Evolutionary conservation across 163 green algal genomes (phyloP), one percentile per base, ranked within the genome.

Genomic region (Prototheca stagnorum): DNA sequence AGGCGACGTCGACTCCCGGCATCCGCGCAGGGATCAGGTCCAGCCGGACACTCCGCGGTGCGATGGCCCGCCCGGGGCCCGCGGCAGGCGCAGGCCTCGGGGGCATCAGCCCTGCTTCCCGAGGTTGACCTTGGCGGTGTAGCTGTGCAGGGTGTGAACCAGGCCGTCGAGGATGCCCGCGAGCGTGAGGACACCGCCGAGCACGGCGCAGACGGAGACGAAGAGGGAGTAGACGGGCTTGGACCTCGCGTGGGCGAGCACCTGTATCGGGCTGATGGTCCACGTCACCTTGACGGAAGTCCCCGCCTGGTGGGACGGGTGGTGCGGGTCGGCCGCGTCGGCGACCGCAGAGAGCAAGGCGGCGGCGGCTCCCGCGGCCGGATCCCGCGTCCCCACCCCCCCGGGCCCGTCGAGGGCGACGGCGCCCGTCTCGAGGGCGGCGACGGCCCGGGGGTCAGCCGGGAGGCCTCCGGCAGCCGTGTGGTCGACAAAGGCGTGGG

Each of bases 141-240:
- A 56, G 19, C 31, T 61, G 29, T 59, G 55, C 17, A 82, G 45
- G 47, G 80, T 74, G 68, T 95, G 82, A n/a, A 93, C 46, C 39
- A 92, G 55, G 26, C 67, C 73, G 53, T 97, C 88, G 15, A 96
- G 20, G 51, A 97, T 95, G 43, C 88, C 87, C 12, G 79, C 79
- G n/a, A 96, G 85, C 1, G 85, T 96, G 63, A 97, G 95, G 8
- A 97, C 84, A 23, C 88, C 87, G 15, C 87, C 87, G 11, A 97
- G 74, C 47, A 96, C 92, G 22, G 86, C 84, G 48, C 84, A 97
- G 19, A 75, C 67, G 15, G 86, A 88, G 7, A 84, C 95, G n/a
- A 95, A 54, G 61, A 97, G 96, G 49, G 88, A 70, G 49, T 87
- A 94, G 54, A 80, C 80, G 6, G 68, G 54, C 46, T 72, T 74